A percentile compares a stretch with the other conserved stretches of the same genome.
These are phyloP conservation scores for Tetradesmus obliquus DNA, from an alignment of 139 green algal species.

Conservation along the genomic window DNA sequence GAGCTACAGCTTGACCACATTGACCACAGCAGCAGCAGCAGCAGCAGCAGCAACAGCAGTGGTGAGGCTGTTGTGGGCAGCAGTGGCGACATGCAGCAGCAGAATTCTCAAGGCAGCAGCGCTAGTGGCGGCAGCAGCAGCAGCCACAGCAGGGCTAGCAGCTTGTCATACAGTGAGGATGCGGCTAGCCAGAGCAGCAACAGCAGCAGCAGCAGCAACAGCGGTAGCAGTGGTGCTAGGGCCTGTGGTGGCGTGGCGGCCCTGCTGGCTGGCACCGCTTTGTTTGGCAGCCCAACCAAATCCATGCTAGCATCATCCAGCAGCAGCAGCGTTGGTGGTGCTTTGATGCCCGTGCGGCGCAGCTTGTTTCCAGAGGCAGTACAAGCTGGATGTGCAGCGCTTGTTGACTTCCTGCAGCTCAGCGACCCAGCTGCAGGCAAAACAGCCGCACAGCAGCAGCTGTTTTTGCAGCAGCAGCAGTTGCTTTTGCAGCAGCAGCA, in stretches of 20 bases:
- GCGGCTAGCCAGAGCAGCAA: neutral
- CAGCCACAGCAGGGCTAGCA: conserved; percentile 7
- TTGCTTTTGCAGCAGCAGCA: neutral
- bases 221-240: neutral
- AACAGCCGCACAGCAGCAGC: neutral
- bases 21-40: conserved; percentile 19
- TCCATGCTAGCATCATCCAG: neutral
- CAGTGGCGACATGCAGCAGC: neutral
- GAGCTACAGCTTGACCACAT: conserved; percentile 26
- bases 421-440: neutral
- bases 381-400: neutral
- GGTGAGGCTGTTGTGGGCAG: neutral
- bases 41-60: neutral
- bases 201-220: neutral
- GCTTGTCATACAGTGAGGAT: neutral
- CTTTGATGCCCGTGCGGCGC: neutral
- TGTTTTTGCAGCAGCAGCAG: neutral
- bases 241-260: neutral
- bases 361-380: conserved; percentile 18
- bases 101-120: neutral
- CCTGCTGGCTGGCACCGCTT: neutral
- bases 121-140: neutral
- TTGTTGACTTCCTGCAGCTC: neutral
- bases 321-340: neutral
- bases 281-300: neutral